Percentiles rank a stretch among this genome's conserved stretches.
These are phyloP conservation scores for Phytopythium oedochilum DNA, from an alignment of 352 stramenopile genomes.

Conservation along the genomic window DNA sequence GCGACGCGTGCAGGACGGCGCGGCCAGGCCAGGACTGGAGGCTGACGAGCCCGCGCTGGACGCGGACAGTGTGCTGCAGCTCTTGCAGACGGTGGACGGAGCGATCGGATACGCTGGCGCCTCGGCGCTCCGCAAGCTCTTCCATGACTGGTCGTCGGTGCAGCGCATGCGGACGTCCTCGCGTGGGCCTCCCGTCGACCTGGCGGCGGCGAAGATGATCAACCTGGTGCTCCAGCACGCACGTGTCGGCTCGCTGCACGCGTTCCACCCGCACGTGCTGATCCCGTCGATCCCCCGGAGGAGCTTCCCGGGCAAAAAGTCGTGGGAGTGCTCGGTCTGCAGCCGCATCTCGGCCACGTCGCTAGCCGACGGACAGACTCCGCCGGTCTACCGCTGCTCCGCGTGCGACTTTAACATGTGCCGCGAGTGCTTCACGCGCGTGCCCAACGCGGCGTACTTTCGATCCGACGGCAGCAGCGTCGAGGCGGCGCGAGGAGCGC, in stretches of 20 bases:
- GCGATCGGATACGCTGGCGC: slow-evolving; percentile 20
- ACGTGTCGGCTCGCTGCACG: slow-evolving; percentile 21
- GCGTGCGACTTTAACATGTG: slow-evolving; percentile 55
- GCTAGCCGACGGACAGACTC: slow-evolving; percentile 9
- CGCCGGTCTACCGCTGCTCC: slow-evolving; percentile 42
- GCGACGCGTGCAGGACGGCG: background rate
- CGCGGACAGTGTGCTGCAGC: background rate
- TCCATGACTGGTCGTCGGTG: background rate
- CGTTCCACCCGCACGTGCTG: slow-evolving; percentile 36
- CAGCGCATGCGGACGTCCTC: background rate
- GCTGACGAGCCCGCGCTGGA: background rate
- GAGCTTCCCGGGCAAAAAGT: slow-evolving; percentile 21
- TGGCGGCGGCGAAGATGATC: slow-evolving; percentile 23
- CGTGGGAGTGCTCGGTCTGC: slow-evolving; percentile 41
- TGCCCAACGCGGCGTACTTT: slow-evolving; percentile 34
- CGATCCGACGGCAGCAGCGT: background rate
- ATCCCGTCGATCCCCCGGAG: slow-evolving; percentile 23
- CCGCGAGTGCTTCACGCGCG: slow-evolving; percentile 56
- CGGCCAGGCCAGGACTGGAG: background rate
- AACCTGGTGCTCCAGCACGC: slow-evolving; percentile 31
- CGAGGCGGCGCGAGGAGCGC: background rate
- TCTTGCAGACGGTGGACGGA: slow-evolving; percentile 13
- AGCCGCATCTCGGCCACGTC: slow-evolving; percentile 18
- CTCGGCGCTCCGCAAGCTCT: slow-evolving; percentile 3
- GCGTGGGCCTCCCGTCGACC: background rate